Conservation (phyloP, 192 early-diverging fungal species). For the Rhizophagus sp. region DNA sequence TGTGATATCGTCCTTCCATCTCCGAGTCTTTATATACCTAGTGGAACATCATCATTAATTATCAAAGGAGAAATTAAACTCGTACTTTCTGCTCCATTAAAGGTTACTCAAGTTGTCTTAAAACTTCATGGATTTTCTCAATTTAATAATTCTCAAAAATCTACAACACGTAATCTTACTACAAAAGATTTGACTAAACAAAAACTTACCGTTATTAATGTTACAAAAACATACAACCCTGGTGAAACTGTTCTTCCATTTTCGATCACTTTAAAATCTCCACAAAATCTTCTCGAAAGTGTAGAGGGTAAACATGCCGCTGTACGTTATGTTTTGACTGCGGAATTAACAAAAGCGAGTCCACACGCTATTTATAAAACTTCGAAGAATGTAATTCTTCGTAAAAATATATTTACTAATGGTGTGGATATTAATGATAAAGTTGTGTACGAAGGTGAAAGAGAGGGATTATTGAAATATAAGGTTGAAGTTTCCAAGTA, state of each 20-base stretch:
- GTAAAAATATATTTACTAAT: conserved; percentile 13
- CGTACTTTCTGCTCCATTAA: conserved; percentile 17
- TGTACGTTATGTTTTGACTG: conserved; percentile 24
- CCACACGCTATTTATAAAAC: conserved; percentile 26
- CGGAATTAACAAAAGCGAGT: conserved; percentile 20
- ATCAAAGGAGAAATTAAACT: conserved; percentile 28
- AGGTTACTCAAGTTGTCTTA: conserved; percentile 28
- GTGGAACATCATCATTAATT: not conserved
- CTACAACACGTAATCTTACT: conserved; percentile 17
- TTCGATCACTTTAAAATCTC: conserved; percentile 1
- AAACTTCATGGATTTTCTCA: conserved; percentile 32
- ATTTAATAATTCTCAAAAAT: conserved; percentile 30
- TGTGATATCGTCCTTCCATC: conserved; percentile 24
- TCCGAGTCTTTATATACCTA: conserved; percentile 3
- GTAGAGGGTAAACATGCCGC: conserved; percentile 30
- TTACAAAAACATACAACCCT: conserved; percentile 18
- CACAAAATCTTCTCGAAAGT: conserved; percentile 11
- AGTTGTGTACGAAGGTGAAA: conserved; percentile 13
- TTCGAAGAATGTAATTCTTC: conserved; percentile 27
- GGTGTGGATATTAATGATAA: conserved; percentile 22
- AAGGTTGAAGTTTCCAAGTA: conserved; percentile 22
- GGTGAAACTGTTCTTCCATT: conserved; percentile 24
- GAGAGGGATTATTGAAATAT: conserved; percentile 28
- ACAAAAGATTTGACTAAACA: conserved; percentile 32
- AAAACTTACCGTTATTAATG: conserved; percentile 28